A percentile compares a stretch with the other conserved stretches of the same genome.
These are phyloP conservation scores for Boletus reticuloceps DNA, from an alignment of 768 basidiomycete species.

Conservation along the genomic window DNA sequence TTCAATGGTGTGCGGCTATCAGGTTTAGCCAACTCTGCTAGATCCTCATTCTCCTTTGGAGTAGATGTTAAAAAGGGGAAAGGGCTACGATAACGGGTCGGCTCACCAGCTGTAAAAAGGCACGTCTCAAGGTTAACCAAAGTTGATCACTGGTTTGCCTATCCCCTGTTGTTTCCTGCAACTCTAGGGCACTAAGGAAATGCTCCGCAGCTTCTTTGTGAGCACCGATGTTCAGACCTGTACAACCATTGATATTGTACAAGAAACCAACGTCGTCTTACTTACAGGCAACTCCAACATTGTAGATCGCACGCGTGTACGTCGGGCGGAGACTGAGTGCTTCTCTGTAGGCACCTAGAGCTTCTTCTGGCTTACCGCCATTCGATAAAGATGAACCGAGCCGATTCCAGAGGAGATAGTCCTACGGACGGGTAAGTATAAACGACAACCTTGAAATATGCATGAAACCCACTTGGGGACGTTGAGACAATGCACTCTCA, in stretches of 20 bases:
- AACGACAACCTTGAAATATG: background rate
- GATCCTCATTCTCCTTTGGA: conserved; percentile 70
- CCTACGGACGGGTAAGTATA: conserved; percentile 40
- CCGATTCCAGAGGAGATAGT: conserved; percentile 95
- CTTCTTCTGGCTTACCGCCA: conserved; percentile 91
- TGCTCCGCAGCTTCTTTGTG: conserved; percentile 96
- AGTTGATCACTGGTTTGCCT: conserved; percentile 79
- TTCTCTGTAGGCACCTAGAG: conserved; percentile 84
- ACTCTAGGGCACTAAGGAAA: conserved; percentile 77
- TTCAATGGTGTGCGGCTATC: conserved; percentile 62
- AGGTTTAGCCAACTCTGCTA: conserved; percentile 72
- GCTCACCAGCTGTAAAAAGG: conserved; percentile 74
- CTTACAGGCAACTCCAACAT: conserved; percentile 96
- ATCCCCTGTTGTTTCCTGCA: conserved; percentile 67
- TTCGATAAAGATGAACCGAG: conserved; percentile 94
- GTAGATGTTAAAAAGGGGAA: background rate
- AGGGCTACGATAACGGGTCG: background rate
- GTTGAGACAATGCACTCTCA: conserved; percentile 74
- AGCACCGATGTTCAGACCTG: conserved; percentile 94
- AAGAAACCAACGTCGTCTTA: conserved; percentile 15
- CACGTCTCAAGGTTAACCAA: conserved; percentile 86
- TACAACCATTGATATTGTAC: conserved; percentile 2
- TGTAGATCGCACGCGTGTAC: conserved; percentile 96
- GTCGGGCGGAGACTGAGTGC: conserved; percentile 90
- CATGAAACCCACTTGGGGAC: conserved; percentile 57